Evolutionary conservation across 257 asterid genomes (phyloP).

Genomic region (Nicotiana otophora): DNA sequence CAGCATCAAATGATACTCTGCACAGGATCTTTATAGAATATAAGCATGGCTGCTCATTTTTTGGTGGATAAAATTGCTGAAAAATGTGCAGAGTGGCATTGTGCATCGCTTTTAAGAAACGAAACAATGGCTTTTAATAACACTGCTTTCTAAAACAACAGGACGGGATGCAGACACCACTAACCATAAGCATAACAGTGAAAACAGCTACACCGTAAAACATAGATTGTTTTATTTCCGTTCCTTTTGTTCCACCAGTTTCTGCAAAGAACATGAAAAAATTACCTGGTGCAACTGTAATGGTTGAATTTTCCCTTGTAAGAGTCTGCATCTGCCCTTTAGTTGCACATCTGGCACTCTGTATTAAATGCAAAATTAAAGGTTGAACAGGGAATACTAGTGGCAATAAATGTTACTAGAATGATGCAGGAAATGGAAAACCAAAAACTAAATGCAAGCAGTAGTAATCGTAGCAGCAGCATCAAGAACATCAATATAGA

Average conservation of each 20-base stretch:
- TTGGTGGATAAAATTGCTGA: too few species aligned
- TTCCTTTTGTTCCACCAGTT: background rate
- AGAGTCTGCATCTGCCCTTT: conserved; percentile 79
- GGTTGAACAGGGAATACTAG: background rate
- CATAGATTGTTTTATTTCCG: too few species aligned
- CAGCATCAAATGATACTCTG: background rate
- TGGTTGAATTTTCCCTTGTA: conserved; percentile 68
- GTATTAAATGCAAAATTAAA: conserved; percentile 9
- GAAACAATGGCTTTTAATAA: background rate
- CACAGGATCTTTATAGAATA: background rate
- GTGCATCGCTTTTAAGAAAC: background rate
- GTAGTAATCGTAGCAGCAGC: background rate
- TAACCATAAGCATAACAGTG: background rate
- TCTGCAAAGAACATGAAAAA: background rate
- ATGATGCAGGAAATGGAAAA: background rate
- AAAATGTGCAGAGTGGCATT: too few species aligned
- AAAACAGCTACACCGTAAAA: background rate
- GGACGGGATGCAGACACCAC: background rate
- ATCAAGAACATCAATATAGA: background rate
- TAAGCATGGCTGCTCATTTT: too few species aligned
- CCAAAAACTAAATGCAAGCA: background rate
- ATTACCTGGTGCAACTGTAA: conserved; percentile 81
- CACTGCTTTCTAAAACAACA: background rate
- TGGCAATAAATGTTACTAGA: background rate
- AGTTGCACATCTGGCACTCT: conserved; percentile 64